A percentile compares a stretch with the other conserved stretches of the same genome.
Conservation (phyloP, 179 eudicot species). For the Camellia oleifera region DNA sequence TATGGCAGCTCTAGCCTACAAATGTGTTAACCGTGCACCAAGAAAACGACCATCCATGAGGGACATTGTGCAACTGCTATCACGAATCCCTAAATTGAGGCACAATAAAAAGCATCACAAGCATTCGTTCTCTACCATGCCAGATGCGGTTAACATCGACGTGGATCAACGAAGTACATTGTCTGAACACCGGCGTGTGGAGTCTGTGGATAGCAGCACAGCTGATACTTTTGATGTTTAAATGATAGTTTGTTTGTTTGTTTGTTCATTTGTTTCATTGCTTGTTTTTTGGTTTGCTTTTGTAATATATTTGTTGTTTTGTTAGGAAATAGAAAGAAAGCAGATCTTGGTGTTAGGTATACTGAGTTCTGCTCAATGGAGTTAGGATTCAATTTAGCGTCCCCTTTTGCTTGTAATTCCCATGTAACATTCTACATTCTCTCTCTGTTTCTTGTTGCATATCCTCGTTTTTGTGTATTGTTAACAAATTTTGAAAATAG, state of each 20-base stretch:
- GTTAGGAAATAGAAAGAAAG: slow-evolving; percentile 6
- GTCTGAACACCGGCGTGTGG: slow-evolving; percentile 51
- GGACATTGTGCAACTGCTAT: slow-evolving; percentile 76
- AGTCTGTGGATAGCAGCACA: slow-evolving; percentile 67
- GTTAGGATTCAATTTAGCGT: not conserved
- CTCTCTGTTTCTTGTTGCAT: not conserved
- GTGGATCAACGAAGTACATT: slow-evolving; percentile 33
- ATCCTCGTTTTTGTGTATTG: not conserved
- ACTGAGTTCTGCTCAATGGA: not conserved
- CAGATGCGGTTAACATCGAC: slow-evolving; percentile 51
- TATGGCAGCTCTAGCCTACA: slow-evolving; percentile 82
- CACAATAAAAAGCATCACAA: slow-evolving; percentile 43
- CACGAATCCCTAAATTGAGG: slow-evolving; percentile 52
- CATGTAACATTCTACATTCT: not conserved
- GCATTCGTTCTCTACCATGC: slow-evolving; percentile 46
- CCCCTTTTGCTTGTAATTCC: not conserved
- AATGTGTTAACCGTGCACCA: slow-evolving; percentile 60
- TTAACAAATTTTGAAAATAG: too few relatives aligned
- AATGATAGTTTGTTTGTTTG: not conserved
- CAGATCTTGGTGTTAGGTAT: not conserved
- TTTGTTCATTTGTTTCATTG: not conserved
- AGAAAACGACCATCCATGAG: slow-evolving; percentile 88
- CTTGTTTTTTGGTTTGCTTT: not conserved
- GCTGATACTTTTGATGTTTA: slow-evolving; percentile 37
- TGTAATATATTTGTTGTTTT: not conserved